Percentiles rank a stretch among this genome's conserved stretches.
phyloP scores from a whole-genome alignment of 257 asterid species.

The Penstemon newberryi region DNA sequence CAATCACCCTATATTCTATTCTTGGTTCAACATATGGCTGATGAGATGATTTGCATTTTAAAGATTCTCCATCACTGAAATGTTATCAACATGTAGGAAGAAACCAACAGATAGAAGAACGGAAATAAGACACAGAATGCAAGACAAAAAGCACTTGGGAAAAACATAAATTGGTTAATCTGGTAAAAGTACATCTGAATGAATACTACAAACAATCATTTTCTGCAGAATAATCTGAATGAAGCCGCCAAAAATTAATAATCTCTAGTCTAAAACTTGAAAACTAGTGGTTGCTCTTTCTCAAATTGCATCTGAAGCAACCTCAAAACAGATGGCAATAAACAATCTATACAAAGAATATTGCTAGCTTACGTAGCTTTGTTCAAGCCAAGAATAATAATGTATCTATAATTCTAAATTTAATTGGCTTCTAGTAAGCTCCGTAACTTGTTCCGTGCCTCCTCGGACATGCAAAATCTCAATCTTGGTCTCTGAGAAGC shows the following conservation, averaged over 20 bases:
- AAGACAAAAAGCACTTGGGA: not conserved
- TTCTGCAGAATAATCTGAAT: constrained; percentile 9
- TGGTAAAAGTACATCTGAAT: not conserved
- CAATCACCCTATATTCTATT: constrained; percentile 6
- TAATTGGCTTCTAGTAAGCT: constrained; percentile 59
- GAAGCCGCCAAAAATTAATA: constrained; percentile 10
- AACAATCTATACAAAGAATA: constrained; percentile 36
- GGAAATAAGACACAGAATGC: not conserved
- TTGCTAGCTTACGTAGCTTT: constrained; percentile 6
- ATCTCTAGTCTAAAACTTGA: not conserved
- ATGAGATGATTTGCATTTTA: constrained; percentile 19
- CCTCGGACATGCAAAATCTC: constrained; percentile 71
- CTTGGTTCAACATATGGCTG: constrained; percentile 29
- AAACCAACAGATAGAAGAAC: not conserved
- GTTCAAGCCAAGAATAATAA: constrained; percentile 13
- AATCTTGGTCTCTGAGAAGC: constrained; percentile 54
- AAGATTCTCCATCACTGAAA: constrained; percentile 23
- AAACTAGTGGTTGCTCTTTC: constrained; percentile 24
- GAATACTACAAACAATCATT: not conserved
- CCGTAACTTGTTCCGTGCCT: constrained; percentile 61
- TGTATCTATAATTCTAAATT: not conserved
- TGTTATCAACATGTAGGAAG: constrained; percentile 26
- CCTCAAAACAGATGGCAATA: constrained; percentile 28
- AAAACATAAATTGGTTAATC: not conserved
- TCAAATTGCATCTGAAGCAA: constrained; percentile 26